Base-by-base conservation (phyloP, 352 stramenopile genomes). In the Pythium volutum region DNA sequence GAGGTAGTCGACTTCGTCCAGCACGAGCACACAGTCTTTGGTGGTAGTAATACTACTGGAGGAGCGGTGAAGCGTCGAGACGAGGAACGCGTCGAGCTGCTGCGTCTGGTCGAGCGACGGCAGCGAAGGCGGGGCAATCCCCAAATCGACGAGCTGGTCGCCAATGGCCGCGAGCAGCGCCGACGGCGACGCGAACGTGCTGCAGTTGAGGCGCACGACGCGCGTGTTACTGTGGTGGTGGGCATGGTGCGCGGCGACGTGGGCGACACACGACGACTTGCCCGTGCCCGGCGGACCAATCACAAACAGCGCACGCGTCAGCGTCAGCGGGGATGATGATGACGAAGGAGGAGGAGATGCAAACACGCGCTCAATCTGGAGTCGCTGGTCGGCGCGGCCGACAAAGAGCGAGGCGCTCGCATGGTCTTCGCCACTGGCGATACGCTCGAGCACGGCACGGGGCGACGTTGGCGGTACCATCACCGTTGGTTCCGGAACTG, bases 1-100 rank as follows among this genome's bases (percentile, higher is more conserved):
- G 15, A 91, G 41, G 31, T 89, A 69, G 41, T 89, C 81, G 26
- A 91, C 77, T 53, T 91, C 81, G 42, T 91, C 81, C 26, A 91
- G 59, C 25, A 89, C 77, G 0, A 91, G 48, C 9, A 82, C 69
- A 38, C 27, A 59, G 56, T 38, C 61, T 23, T 42, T 9, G 18
- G 15, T 20, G 26, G 25, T n/a, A n/a, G 12, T 6, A 36, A 5
- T 16, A 18, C 1, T 2, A 53, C 9, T 20, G 15, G 22, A 41
- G 18, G 38, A 20, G 11, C 39, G 53, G 27, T 56, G 26, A 4
- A 31, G 20, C 3, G 36, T 2, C 16, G 23, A 26, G 1, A 50
- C 23, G 18, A 91, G 58, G 47, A 91, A 88, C 23, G 62, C 62
- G 45, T 87, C 72, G 27, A 91, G 72, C 12, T 66, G 51, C 42